phyloP scores from a whole-genome alignment of 495 filamentous ascomycete genomes.

The Penicillium tannophilum region DNA sequence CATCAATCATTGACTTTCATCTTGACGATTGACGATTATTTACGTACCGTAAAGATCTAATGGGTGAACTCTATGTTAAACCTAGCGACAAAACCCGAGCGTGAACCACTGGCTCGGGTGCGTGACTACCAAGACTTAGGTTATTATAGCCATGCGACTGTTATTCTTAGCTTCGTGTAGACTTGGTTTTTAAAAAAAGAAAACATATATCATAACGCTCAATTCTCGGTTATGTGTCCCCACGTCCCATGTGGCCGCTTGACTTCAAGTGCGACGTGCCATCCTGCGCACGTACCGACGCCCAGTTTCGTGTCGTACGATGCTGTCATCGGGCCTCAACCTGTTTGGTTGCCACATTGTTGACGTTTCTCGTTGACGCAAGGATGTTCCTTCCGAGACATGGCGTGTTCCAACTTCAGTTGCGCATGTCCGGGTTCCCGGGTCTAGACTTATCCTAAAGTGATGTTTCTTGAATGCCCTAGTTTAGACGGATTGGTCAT shows the following conservation, averaged over 20 bases:
- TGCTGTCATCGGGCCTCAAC: conserved; percentile 12
- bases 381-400: conserved; percentile 15
- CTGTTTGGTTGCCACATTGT: neutral
- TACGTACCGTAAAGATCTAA: neutral
- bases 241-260: conserved; percentile 17
- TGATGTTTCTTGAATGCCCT: neutral
- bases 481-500: neutral
- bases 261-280: conserved; percentile 5
- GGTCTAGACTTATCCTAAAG: neutral
- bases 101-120: conserved; percentile 7
- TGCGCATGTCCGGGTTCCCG: too few species aligned
- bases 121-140: too few species aligned
- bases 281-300: conserved; percentile 10
- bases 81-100: neutral
- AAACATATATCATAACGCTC: neutral
- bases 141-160: too few species aligned
- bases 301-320: conserved; percentile 14
- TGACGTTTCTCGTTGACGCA: neutral
- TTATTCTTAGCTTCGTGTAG: neutral
- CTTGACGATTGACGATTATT: neutral
- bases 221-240: neutral
- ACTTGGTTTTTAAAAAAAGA: neutral
- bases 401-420: conserved; percentile 3
- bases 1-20: neutral
- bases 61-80: conserved; percentile 1